Evolutionary conservation across 495 filamentous ascomycete genomes (phyloP).

Genomic region (Talaromyces ruber): DNA sequence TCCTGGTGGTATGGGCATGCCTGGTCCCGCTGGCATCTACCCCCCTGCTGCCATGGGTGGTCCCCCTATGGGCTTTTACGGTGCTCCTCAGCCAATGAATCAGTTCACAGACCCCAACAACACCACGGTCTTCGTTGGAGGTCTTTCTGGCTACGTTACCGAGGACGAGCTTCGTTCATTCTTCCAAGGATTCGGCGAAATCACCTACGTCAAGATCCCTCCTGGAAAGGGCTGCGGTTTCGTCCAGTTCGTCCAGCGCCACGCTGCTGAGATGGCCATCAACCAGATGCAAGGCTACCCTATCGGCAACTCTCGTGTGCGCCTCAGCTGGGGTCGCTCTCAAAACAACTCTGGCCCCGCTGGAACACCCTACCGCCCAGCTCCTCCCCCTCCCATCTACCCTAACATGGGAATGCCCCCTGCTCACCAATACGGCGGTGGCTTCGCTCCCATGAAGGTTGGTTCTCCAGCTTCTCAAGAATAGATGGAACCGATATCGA

Average conservation of each 20-base stretch:
- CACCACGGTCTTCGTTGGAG: constrained; percentile 97
- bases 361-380: constrained; percentile 93
- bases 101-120: constrained; percentile 99
- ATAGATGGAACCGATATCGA: neutral
- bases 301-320: constrained; percentile 96
- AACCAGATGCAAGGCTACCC: constrained; percentile 99
- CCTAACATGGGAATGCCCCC: constrained; percentile 80
- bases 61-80: constrained; percentile 75
- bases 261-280: constrained; percentile 99
- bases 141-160: constrained; percentile 95
- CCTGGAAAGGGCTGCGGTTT: constrained; percentile 99
- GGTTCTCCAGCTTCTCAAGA: constrained; percentile 18
- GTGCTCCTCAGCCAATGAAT: constrained; percentile 92
- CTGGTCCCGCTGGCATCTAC: constrained; percentile 38
- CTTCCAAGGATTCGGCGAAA: constrained; percentile 99
- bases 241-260: constrained; percentile 97
- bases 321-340: constrained; percentile 92
- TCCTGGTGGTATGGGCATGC: constrained; percentile 48
- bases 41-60: constrained; percentile 60
- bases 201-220: constrained; percentile 99
- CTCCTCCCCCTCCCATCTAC: constrained; percentile 79
- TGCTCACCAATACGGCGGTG: constrained; percentile 56
- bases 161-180: constrained; percentile 99
- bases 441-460: constrained; percentile 71
- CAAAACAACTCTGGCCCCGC: constrained; percentile 99